A percentile compares a stretch with the other conserved stretches of the same genome.
phyloP scores from a whole-genome alignment of 208 protist genomes.

The Porcisia deanei region DNA sequence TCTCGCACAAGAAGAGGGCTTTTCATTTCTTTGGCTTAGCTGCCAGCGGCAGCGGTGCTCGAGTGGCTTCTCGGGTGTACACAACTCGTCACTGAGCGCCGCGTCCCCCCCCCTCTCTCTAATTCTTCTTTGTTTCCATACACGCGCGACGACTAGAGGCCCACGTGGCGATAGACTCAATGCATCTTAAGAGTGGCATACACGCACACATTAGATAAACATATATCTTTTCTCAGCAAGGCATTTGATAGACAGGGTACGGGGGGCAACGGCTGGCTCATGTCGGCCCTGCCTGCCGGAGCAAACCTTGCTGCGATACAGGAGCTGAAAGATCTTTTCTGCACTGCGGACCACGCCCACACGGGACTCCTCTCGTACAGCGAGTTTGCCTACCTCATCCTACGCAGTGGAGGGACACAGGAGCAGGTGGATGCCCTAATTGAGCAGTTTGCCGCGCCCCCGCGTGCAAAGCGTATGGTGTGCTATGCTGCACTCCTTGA shows the following conservation, averaged over 20 bases:
- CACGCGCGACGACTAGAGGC: neutral
- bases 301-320: conserved; percentile 16
- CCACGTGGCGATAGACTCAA: neutral
- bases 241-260: neutral
- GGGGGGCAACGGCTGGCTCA: neutral
- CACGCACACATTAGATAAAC: conserved; percentile 15
- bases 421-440: conserved; percentile 39
- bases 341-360: conserved; percentile 15
- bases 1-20: neutral
- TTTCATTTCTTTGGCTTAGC: neutral
- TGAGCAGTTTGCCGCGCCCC: conserved; percentile 24
- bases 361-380: conserved; percentile 33
- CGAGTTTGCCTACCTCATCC: conserved; percentile 35
- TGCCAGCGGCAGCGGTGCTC: neutral
- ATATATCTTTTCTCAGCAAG: conserved; percentile 12
- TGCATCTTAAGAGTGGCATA: too few relatives aligned
- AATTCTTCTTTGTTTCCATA: neutral
- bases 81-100: neutral
- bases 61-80: neutral
- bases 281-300: neutral
- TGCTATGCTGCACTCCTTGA: conserved; percentile 29
- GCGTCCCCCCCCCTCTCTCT: neutral
- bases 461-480: conserved; percentile 19
- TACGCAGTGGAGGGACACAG: conserved; percentile 32
- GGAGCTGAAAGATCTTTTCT: conserved; percentile 30